These are phyloP conservation scores for Rhizophagus prolifer DNA, from an alignment of 192 early-diverging fungal genomes.

Conservation along the genomic window DNA sequence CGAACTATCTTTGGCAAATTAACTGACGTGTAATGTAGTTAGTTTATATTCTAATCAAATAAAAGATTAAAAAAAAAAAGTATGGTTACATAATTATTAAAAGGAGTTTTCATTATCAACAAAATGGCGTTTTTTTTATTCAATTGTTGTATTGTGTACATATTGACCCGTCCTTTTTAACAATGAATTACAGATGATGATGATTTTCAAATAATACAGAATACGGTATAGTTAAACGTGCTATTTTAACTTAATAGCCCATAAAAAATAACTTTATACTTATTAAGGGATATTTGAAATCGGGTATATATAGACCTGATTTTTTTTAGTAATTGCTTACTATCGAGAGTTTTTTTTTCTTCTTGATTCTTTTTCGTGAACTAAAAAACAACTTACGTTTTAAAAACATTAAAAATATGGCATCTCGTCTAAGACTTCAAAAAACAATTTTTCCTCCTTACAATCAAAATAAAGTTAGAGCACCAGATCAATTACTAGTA, in stretches of 20 bases:
- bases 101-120: no score
- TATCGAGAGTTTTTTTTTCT: no score
- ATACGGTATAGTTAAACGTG: not conserved
- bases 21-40: not conserved
- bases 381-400: no score
- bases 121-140: no score
- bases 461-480: not conserved
- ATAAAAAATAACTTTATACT: not conserved
- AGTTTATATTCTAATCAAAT: no score
- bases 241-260: not conserved
- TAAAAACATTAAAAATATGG: not conserved
- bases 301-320: not conserved
- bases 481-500: not conserved
- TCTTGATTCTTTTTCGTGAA: no score
- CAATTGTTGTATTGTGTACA: no score
- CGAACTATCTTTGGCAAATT: not conserved
- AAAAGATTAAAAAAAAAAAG: no score
- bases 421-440: not conserved
- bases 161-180: no score
- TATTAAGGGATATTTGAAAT: not conserved
- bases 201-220: not conserved
- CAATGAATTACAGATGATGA: no score
- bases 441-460: not conserved
- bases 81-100: no score
- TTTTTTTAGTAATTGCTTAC: not conserved